A percentile compares a stretch with the other conserved stretches of the same genome.
phyloP scores from a whole-genome alignment of 2,329 filamentous ascomycete genomes.

The Aspergillus floridensis region DNA sequence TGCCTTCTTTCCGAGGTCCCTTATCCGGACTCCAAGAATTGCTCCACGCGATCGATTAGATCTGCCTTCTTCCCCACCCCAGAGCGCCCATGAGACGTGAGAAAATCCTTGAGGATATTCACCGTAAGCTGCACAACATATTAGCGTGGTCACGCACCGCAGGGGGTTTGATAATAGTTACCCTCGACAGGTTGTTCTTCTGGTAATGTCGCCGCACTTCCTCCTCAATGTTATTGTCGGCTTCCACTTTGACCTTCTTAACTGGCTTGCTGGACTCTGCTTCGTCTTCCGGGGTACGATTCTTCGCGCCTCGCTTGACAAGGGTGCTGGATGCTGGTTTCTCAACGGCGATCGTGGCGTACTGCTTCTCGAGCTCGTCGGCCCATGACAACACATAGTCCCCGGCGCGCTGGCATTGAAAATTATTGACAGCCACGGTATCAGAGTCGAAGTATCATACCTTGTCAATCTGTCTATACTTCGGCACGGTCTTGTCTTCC shows the following conservation, averaged over 20 bases:
- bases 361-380: slow-evolving; percentile 61
- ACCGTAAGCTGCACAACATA: slow-evolving; percentile 42
- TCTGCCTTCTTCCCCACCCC: slow-evolving; percentile 50
- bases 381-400: slow-evolving; percentile 77
- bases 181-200: slow-evolving; percentile 45
- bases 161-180: slow-evolving; percentile 10
- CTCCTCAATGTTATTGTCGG: slow-evolving; percentile 28
- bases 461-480: slow-evolving; percentile 84
- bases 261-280: slow-evolving; percentile 29
- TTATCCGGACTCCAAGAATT: slow-evolving; percentile 46
- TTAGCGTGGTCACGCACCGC: neutral
- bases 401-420: slow-evolving; percentile 61
- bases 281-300: slow-evolving; percentile 22
- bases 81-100: slow-evolving; percentile 43
- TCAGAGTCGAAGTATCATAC: slow-evolving; percentile 23
- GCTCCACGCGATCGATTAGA: slow-evolving; percentile 50
- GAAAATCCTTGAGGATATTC: slow-evolving; percentile 47
- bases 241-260: slow-evolving; percentile 49
- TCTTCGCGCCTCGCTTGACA: slow-evolving; percentile 46
- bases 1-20: neutral
- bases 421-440: neutral
- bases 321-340: slow-evolving; percentile 43
- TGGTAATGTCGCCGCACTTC: slow-evolving; percentile 43
- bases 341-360: slow-evolving; percentile 40
- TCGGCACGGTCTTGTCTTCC: slow-evolving; percentile 79